These are phyloP conservation scores for Scheffersomyces illinoinensis DNA, from an alignment of 1,139 yeast genomes.

Conservation along the genomic window DNA sequence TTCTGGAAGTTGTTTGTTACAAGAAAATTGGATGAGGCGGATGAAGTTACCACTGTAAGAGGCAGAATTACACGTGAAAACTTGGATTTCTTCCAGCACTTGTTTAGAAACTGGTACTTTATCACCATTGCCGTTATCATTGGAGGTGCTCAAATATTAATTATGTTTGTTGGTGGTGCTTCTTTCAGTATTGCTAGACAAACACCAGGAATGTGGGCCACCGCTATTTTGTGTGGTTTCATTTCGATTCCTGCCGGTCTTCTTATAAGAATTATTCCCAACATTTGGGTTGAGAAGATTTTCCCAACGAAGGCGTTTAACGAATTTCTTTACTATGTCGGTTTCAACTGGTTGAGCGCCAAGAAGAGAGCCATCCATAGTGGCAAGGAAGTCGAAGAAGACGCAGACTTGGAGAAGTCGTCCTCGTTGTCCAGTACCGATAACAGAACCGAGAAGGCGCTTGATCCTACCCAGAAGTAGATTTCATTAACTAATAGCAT, in stretches of 20 bases:
- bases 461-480: background rate
- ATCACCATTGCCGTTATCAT: slow-evolving; percentile 69
- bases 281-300: slow-evolving; percentile 64
- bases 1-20: slow-evolving; percentile 91
- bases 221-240: slow-evolving; percentile 82
- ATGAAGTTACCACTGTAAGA: slow-evolving; percentile 56
- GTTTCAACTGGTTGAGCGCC: slow-evolving; percentile 45
- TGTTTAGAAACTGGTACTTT: slow-evolving; percentile 82
- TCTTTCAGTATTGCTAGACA: slow-evolving; percentile 83
- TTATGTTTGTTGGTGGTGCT: slow-evolving; percentile 97
- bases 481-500: background rate
- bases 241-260: slow-evolving; percentile 80
- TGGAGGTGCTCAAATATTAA: slow-evolving; percentile 79
- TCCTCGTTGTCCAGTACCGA: background rate
- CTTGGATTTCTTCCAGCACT: slow-evolving; percentile 79
- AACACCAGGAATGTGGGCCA: slow-evolving; percentile 86
- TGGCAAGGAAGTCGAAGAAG: background rate
- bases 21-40: slow-evolving; percentile 88
- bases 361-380: slow-evolving; percentile 22
- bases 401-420: background rate
- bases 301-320: slow-evolving; percentile 69
- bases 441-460: background rate
- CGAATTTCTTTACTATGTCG: slow-evolving; percentile 44
- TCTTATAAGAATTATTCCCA: slow-evolving; percentile 78
- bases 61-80: slow-evolving; percentile 61